phyloP scores from a whole-genome alignment of 140 eudicot species.

The Anethum foeniculum region DNA sequence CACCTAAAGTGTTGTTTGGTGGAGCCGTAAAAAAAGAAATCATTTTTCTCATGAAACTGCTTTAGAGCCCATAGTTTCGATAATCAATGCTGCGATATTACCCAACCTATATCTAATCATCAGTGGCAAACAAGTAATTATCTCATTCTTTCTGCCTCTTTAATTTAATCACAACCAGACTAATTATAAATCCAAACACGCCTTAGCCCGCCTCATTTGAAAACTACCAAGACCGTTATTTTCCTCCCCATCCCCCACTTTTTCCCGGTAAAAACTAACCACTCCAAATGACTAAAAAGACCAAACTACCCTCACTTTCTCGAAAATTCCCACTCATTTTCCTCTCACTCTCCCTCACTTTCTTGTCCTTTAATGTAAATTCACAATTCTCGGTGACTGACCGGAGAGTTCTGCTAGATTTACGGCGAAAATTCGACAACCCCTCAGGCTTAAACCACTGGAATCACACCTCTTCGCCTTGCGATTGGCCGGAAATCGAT shows the following conservation, averaged over 20 bases:
- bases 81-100: no score
- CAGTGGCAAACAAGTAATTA: neutral
- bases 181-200: neutral
- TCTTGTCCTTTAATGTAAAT: constrained; percentile 24
- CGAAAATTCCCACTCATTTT: constrained; percentile 8
- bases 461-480: constrained; percentile 55
- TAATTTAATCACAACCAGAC: neutral
- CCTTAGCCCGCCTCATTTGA: constrained; percentile 11
- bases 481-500: constrained; percentile 53
- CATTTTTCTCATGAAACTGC: neutral
- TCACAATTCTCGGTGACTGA: constrained; percentile 44
- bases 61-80: neutral
- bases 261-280: constrained; percentile 12
- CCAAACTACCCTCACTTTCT: constrained; percentile 7
- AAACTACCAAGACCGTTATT: constrained; percentile 2
- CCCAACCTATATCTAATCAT: neutral
- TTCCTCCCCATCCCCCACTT: neutral
- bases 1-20: neutral
- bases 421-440: constrained; percentile 41
- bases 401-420: constrained; percentile 36
- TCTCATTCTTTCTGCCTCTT: neutral
- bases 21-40: neutral
- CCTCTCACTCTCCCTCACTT: constrained; percentile 14
- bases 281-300: neutral
- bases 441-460: constrained; percentile 40